These are phyloP conservation scores for Rhynchospora tenuis DNA, from an alignment of 176 grass and related monocot genomes.

Conservation along the genomic window DNA sequence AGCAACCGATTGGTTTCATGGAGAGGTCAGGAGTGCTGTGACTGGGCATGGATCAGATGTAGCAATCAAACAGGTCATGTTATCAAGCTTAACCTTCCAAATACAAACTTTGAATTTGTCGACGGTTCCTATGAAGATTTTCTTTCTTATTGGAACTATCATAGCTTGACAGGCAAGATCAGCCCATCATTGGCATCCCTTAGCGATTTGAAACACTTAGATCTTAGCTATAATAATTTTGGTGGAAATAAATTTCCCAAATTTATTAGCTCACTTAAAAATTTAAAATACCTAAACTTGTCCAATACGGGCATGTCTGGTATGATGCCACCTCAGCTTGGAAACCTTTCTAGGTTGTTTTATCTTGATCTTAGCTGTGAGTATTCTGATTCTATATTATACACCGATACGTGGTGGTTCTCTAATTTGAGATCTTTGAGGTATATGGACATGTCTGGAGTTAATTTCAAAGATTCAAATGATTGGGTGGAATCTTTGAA, in stretches of 20 bases:
- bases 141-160: not conserved
- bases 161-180: constrained; percentile 22
- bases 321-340: constrained; percentile 25
- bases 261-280: constrained; percentile 16
- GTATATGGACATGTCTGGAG: not conserved
- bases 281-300: constrained; percentile 29
- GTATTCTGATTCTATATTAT: not conserved
- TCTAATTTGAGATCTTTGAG: not conserved
- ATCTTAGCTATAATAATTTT: constrained; percentile 36
- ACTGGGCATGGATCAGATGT: constrained; percentile 27
- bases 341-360: constrained; percentile 30
- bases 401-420: not conserved
- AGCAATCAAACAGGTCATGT: constrained; percentile 29
- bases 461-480: constrained; percentile 5
- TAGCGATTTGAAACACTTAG: constrained; percentile 12
- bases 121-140: no score
- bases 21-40: constrained; percentile 25
- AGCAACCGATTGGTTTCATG: constrained; percentile 2
- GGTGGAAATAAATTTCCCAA: not conserved
- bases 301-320: not conserved
- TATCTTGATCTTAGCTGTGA: not conserved
- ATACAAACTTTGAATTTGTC: not conserved
- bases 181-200: constrained; percentile 22
- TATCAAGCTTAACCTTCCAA: constrained; percentile 2
- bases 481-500: not conserved